Evolutionary conservation across 1,284 basidiomycete genomes (phyloP).

Genomic region (Ustilago cynodontis): DNA sequence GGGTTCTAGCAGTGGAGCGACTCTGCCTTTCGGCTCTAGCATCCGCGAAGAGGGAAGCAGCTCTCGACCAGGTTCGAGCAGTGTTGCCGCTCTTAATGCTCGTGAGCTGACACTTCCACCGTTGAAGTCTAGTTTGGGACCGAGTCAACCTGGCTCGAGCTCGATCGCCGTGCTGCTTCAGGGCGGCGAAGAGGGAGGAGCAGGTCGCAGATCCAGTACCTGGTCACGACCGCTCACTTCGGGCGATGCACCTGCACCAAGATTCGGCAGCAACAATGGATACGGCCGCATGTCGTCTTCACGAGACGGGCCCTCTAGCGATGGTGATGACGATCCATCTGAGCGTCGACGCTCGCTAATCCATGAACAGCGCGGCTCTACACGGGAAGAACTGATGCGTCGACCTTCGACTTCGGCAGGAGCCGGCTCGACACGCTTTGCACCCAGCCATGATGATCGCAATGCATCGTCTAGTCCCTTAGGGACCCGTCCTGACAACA

Average conservation of each 20-base stretch:
- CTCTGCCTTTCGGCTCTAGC: constrained; percentile 19
- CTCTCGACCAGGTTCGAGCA: constrained; percentile 41
- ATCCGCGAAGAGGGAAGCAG: constrained; percentile 23
- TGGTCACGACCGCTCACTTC: constrained; percentile 49
- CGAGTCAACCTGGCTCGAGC: constrained; percentile 31
- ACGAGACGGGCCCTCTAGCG: constrained; percentile 24
- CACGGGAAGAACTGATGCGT: constrained; percentile 24
- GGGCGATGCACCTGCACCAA: constrained; percentile 32
- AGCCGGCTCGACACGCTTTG: constrained; percentile 42
- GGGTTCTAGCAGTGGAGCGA: constrained; percentile 32
- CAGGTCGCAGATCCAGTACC: constrained; percentile 10
- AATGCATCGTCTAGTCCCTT: constrained; percentile 26
- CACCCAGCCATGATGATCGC: constrained; percentile 26
- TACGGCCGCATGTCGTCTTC: constrained; percentile 23
- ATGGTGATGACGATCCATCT: constrained; percentile 28
- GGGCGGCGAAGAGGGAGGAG: constrained; percentile 10
- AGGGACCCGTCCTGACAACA: constrained; percentile 5
- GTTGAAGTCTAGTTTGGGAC: constrained; percentile 24
- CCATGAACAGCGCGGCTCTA: constrained; percentile 18
- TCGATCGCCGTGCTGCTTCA: constrained; percentile 26
- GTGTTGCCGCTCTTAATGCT: constrained; percentile 5
- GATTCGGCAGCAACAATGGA: constrained; percentile 26
- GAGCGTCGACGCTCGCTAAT: constrained; percentile 35
- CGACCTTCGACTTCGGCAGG: constrained; percentile 50
- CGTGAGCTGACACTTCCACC: constrained; percentile 37